phyloP scores from a whole-genome alignment of 441 rosid species.

The Metrosideros polymorpha region DNA sequence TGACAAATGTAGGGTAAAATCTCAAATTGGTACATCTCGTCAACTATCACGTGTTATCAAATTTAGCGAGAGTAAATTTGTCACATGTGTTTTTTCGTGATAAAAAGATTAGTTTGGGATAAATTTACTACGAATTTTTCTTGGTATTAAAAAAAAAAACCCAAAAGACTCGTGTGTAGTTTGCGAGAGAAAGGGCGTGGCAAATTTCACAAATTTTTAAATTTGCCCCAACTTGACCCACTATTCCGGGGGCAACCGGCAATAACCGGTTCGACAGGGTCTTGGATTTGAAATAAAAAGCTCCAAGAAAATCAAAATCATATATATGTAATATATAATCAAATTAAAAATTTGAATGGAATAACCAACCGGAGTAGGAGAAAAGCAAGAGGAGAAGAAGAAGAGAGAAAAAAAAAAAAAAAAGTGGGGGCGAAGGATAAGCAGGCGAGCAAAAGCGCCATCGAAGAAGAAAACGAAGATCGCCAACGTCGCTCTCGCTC shows the following conservation, averaged over 20 bases:
- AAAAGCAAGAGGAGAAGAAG: constrained; percentile 10
- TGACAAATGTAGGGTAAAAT: no score
- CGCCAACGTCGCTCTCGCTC: neutral
- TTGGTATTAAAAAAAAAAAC: no score
- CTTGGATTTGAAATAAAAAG: constrained; percentile 13
- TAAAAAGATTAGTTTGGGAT: no score
- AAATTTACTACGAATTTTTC: no score
- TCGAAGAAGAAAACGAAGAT: neutral
- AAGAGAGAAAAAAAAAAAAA: neutral
- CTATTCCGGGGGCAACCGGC: neutral
- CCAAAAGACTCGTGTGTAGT: neutral
- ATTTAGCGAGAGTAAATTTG: no score
- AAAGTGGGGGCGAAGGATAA: constrained; percentile 3
- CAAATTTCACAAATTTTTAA: neutral
- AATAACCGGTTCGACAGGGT: constrained; percentile 6
- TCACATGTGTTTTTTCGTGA: no score
- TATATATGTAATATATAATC: neutral
- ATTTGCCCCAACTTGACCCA: neutral
- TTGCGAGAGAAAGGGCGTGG: neutral
- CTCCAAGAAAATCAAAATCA: neutral
- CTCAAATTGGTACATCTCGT: no score
- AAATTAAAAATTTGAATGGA: constrained; percentile 3
- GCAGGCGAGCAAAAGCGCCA: neutral
- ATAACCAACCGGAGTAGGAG: constrained; percentile 8
- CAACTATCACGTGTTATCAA: no score